Conservation (phyloP, 441 rosid species). For the Geranium incanum region DNA sequence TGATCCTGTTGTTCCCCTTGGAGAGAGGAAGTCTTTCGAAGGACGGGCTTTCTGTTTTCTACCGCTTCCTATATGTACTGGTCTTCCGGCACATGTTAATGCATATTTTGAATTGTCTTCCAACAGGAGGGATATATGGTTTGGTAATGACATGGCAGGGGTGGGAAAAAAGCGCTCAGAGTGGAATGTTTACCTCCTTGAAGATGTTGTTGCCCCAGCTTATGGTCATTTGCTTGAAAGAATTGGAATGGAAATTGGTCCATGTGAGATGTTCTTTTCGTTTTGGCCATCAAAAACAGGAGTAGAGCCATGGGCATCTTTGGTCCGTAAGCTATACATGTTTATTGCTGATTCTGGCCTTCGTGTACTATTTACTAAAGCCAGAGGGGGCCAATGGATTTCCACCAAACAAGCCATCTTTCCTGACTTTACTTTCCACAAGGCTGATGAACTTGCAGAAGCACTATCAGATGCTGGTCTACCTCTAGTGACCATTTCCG, state of each 20-base stretch:
- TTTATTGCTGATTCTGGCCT: constrained; percentile 70
- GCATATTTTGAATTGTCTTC: constrained; percentile 96
- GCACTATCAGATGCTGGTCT: constrained; percentile 85
- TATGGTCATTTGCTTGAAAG: constrained; percentile 89
- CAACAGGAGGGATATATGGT: constrained; percentile 98
- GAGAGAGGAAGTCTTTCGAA: constrained; percentile 50
- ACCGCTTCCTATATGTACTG: constrained; percentile 83
- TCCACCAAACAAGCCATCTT: constrained; percentile 86
- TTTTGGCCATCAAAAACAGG: constrained; percentile 75
- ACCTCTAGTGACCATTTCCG: constrained; percentile 61
- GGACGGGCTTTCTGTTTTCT: constrained; percentile 98
- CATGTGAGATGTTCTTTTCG: constrained; percentile 70
- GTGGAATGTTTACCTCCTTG: constrained; percentile 88
- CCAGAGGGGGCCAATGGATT: constrained; percentile 93
- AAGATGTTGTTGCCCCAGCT: constrained; percentile 83
- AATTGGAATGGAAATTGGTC: constrained; percentile 78
- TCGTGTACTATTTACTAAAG: constrained; percentile 75
- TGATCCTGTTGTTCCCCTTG: constrained; percentile 41
- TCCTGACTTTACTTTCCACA: constrained; percentile 78
- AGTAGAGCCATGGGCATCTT: constrained; percentile 93
- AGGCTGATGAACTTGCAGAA: constrained; percentile 61
- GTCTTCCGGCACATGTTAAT: constrained; percentile 91
- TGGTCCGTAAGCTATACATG: constrained; percentile 62
- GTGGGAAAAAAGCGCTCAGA: constrained; percentile 93
- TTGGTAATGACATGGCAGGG: constrained; percentile 99